Evolutionary conservation across 2,329 filamentous ascomycete genomes (phyloP).

Genomic region (Colletotrichum limetticola): DNA sequence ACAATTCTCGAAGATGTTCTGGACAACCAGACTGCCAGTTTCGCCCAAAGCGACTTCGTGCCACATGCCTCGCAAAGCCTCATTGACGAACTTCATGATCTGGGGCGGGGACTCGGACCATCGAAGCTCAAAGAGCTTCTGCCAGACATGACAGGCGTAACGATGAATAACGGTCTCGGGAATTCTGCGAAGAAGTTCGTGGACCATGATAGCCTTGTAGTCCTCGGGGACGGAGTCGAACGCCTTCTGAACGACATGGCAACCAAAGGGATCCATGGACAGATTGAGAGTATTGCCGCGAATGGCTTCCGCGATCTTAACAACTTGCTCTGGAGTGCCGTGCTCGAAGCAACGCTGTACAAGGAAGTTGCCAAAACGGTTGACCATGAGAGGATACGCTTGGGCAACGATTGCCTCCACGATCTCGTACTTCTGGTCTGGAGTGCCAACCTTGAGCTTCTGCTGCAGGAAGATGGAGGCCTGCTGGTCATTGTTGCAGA

Average conservation of each 20-base stretch:
- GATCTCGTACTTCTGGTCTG: slow-evolving; percentile 96
- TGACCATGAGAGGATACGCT: slow-evolving; percentile 96
- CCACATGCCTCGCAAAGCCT: slow-evolving; percentile 96
- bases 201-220: slow-evolving; percentile 99
- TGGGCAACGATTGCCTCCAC: slow-evolving; percentile 96
- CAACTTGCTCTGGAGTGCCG: slow-evolving; percentile 91
- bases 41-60: slow-evolving; percentile 97
- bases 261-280: slow-evolving; percentile 98
- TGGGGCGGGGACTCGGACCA: slow-evolving; percentile 96
- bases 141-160: slow-evolving; percentile 99
- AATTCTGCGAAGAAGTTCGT: slow-evolving; percentile 92
- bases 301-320: slow-evolving; percentile 94
- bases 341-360: slow-evolving; percentile 99
- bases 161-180: slow-evolving; percentile 98
- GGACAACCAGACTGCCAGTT: slow-evolving; percentile 96
- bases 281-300: slow-evolving; percentile 92
- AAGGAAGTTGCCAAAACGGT: slow-evolving; percentile 98
- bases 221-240: slow-evolving; percentile 98
- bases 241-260: slow-evolving; percentile 97
- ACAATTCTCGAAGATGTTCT: slow-evolving; percentile 99
- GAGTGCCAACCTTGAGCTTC: slow-evolving; percentile 96
- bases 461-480: slow-evolving; percentile 99
- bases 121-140: slow-evolving; percentile 97
- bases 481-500: slow-evolving; percentile 99
- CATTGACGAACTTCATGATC: slow-evolving; percentile 99